Base-by-base conservation (phyloP, 208 protist species). In the Crithidia fasciculata region DNA sequence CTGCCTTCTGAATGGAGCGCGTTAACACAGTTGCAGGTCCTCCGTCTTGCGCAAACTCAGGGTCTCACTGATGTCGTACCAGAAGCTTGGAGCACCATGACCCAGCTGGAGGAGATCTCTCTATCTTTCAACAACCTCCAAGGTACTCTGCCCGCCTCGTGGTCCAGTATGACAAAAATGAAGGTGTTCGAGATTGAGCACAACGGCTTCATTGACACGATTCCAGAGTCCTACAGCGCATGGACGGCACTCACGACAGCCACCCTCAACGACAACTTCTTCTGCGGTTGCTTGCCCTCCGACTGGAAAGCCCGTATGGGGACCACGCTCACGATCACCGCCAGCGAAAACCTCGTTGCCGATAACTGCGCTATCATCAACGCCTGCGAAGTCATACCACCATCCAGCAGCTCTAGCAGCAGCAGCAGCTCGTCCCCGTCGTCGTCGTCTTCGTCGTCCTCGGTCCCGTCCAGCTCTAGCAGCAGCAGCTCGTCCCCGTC, bases 281-380 rank as follows among this genome's bases (percentile, higher is more conserved):
- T 66, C 28, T 66, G 61, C 45, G 61, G 45, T 8, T 66, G 61
- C 61, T 3, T 66, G 44, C 61, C 61, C 13, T 16, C 15, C 5
- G 9, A 9, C 12, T 66, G 61, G 61, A 54, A 15, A 8, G 45
- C 45, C 12, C 45, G 45, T 49, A 8, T 49, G 9, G 45, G 45
- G 45, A 13, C 7, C 45, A 49, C 45, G 45, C 45, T 49, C 45
- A 49, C 45, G 9, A 13, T 55, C 4, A 12, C 44, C 9, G 19
- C 9, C 3, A 4, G 44, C 3, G 19, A 9, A 10, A 45, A 55
- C 15, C 15, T 62, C 39, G 10, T 62, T 13, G 8, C 7, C 5
- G 8, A 28, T 4, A 36, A 62, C 40, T 62, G 57, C 40, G 57
- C 39, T 13, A 47, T 36, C 5, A 15, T 62, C 57, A 62, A 62